Base-by-base conservation (phyloP, 73 alveolate genomes). In the Paramecium caudatum region DNA sequence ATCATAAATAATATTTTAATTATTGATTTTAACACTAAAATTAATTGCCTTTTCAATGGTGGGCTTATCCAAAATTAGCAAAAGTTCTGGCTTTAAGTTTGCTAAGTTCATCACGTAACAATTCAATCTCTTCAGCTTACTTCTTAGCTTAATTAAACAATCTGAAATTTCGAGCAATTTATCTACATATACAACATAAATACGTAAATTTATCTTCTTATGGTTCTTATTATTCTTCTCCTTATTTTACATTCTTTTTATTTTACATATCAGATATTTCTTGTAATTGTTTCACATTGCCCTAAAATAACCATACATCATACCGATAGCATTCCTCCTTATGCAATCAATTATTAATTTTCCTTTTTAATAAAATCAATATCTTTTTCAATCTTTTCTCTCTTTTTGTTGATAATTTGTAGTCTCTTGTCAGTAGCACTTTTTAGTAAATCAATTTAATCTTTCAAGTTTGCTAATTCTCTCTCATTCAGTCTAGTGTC, bases 401-500 rank as follows among this genome's bases (percentile, higher is more conserved):
- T 62, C 47, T 86, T 86, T 50, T 63, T 86, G 33, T 62, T 55
- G 45, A 62, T 43, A 63, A 63, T 86, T 16, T 61, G 43, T 27
- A 62, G 48, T 23, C 82, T 46, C 23, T 63, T 86, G 13, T 86
- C 90, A 34, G 93, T 86, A 0, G 93, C 50, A 49, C 80, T 43
- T 21, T 86, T 86, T 30, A 86, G 48, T 9, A 41, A 25, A 23
- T 86, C 93, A 23, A 63, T 86, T 23, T 86, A 46, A 43, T 86
- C 88, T 27, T 86, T 33, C 10, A 86, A 32, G 12, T 86, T 86
- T 50, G 74, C 48, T 12, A 86, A 45, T 46, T 70, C 93, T 27
- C 62, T 62, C 82, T 86, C 93, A 63, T 86, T 86, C 33, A 86
- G 65, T 63, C 93, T 86, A 19, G 84, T 86, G 43, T 86, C 93